Conservation (phyloP, 2,329 filamentous ascomycete species). For the Cercospora sesami region DNA sequence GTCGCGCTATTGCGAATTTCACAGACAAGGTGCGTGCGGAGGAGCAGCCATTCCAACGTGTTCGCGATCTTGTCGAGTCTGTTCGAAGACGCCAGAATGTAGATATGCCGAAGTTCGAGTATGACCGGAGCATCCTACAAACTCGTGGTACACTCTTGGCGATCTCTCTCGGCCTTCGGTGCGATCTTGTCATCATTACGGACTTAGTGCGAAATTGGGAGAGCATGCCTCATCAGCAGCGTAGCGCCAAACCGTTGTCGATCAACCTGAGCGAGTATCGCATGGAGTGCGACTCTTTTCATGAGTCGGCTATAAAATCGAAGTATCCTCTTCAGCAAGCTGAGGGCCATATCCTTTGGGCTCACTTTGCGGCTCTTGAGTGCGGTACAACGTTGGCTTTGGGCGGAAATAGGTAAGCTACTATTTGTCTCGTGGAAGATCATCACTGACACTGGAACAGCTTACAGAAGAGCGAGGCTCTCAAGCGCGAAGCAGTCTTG, state of each 20-base stretch:
- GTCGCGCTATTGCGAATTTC: constrained; percentile 19
- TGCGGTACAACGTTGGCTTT: constrained; percentile 25
- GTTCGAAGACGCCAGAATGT: constrained; percentile 39
- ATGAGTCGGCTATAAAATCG: constrained; percentile 41
- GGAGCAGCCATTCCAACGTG: constrained; percentile 54
- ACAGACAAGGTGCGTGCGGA: constrained; percentile 42
- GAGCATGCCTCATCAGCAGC: constrained; percentile 5
- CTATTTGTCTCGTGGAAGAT: neutral
- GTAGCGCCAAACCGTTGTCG: constrained; percentile 14
- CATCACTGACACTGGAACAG: neutral
- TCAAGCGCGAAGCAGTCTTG: constrained; percentile 27
- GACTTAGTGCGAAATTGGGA: constrained; percentile 43
- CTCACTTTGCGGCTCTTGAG: constrained; percentile 52
- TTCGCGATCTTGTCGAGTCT: constrained; percentile 49
- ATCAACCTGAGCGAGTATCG: constrained; percentile 42
- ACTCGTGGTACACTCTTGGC: constrained; percentile 45
- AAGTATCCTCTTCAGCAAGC: constrained; percentile 48
- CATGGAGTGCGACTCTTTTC: constrained; percentile 45
- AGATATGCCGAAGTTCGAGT: constrained; percentile 19
- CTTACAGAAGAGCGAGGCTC: constrained; percentile 2
- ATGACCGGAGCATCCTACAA: constrained; percentile 34
- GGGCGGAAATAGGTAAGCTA: neutral
- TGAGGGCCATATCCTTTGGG: constrained; percentile 55
- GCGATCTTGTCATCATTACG: constrained; percentile 51
- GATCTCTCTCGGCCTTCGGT: constrained; percentile 49